phyloP scores from a whole-genome alignment of 164 flowering plant species.

The Kingdonia uniflora region DNA sequence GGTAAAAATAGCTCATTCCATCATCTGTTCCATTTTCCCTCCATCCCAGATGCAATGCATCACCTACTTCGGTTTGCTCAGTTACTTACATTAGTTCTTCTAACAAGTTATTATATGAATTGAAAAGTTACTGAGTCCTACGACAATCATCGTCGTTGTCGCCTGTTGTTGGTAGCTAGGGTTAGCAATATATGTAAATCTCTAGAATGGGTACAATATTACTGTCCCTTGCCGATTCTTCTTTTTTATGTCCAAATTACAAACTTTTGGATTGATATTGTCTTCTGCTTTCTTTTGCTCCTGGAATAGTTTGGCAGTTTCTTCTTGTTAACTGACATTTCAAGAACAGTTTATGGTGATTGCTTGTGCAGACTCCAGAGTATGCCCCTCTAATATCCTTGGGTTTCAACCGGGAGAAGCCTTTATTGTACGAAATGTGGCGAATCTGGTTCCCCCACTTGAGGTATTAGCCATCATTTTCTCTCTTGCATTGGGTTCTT shows the following conservation, averaged over 20 bases:
- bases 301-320: background rate
- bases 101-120: no score
- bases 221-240: no score
- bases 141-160: no score
- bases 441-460: conserved; percentile 80
- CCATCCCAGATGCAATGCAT: no score
- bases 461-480: conserved; percentile 37
- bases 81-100: no score
- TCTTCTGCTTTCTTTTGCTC: background rate
- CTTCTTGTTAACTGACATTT: conserved; percentile 21
- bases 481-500: background rate
- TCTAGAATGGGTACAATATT: no score
- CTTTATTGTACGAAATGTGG: conserved; percentile 72
- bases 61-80: no score
- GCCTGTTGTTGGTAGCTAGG: no score
- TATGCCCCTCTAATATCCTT: conserved; percentile 80
- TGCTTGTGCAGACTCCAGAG: conserved; percentile 98
- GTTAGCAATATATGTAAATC: no score
- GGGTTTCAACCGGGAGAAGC: conserved; percentile 98
- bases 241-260: background rate
- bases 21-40: no score
- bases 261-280: background rate
- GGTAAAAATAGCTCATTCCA: no score
- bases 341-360: conserved; percentile 77
- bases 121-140: no score